phyloP scores from a whole-genome alignment of 306 rosid genomes.

The Dalbergia cultrata region DNA sequence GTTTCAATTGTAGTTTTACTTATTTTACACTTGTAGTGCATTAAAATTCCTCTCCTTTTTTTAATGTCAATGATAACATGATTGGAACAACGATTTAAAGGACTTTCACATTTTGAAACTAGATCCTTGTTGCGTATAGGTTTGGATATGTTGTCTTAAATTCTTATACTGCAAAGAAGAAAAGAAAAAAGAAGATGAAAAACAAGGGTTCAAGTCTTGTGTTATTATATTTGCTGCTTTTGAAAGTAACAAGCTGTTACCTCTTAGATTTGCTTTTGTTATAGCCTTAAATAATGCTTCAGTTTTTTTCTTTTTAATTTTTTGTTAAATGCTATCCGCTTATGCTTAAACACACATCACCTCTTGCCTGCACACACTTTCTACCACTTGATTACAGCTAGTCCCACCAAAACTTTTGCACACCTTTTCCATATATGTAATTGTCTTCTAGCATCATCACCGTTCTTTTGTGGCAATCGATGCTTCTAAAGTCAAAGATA shows the following conservation, averaged over 20 bases:
- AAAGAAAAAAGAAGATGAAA: not conserved
- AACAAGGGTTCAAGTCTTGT: not conserved
- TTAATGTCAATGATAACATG: too few species aligned
- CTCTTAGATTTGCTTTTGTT: not conserved
- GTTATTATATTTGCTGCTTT: not conserved
- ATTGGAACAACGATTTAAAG: not conserved
- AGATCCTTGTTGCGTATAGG: not conserved
- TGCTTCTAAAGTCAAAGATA: constrained; percentile 4
- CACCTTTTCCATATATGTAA: not conserved
- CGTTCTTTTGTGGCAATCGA: constrained; percentile 29
- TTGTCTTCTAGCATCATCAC: not conserved
- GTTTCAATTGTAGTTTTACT: too few species aligned
- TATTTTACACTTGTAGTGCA: too few species aligned
- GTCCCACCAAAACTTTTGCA: too few species aligned
- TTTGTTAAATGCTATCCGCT: too few species aligned
- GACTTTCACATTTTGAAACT: not conserved
- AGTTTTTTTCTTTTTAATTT: not conserved
- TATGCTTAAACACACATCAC: too few species aligned
- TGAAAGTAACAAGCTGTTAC: constrained; percentile 5
- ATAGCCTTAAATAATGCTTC: constrained; percentile 11
- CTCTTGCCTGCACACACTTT: too few species aligned
- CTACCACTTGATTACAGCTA: too few species aligned
- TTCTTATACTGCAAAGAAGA: not conserved
- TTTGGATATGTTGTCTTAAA: not conserved
- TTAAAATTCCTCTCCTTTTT: not conserved